Evolutionary conservation across 2,329 filamentous ascomycete genomes (phyloP), one percentile per base, ranked within the genome.

Genomic region (Alternaria sp.): DNA sequence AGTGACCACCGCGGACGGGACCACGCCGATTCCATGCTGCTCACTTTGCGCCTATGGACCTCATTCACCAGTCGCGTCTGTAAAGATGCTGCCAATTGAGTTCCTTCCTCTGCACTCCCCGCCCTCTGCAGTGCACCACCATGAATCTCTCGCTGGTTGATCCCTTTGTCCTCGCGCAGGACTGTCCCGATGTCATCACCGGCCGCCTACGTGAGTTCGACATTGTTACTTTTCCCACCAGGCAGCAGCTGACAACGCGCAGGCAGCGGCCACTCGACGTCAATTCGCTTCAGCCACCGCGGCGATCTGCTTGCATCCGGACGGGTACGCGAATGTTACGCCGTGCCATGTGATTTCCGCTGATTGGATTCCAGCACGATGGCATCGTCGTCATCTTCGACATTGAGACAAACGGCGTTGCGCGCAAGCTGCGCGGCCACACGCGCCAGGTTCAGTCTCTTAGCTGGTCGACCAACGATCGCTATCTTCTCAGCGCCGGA

Each of bases 381-480:
- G 96, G 96, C 70, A 96, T 93, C 6, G 92, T 99, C 44, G 93
- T 97, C 59, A 92, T 99, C 50, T 99, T 97, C 87, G 96, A 99
- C 78, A 89, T 98, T 54, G 96, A 99, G 82, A 99, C 96, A 10
- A 97, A 96, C 86, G 95, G 96, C 41, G 93, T 98, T 5, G 96
- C 96, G 62, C 91, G 94, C 76, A 99, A 98, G 82, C 85, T 99
- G 67, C 89, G 93, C 69, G 96, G 95, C 12, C 96, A 99, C 82
- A 97, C 92, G 55, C 90, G 93, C 76, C 95, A 96, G 78, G 94
- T 99, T 61, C 95, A 97, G 72, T 97, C 93, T 55, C 82, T 99
- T 64, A 97, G 94, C 83, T 99, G 96, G 96, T 97, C 95, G 56
- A 87, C 91, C 72, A 93, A 94, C 81, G 95, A 96, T 25, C 88